These are phyloP conservation scores for Keithomyces neogunnii DNA, from an alignment of 2,329 filamentous ascomycete species.

Conservation along the genomic window DNA sequence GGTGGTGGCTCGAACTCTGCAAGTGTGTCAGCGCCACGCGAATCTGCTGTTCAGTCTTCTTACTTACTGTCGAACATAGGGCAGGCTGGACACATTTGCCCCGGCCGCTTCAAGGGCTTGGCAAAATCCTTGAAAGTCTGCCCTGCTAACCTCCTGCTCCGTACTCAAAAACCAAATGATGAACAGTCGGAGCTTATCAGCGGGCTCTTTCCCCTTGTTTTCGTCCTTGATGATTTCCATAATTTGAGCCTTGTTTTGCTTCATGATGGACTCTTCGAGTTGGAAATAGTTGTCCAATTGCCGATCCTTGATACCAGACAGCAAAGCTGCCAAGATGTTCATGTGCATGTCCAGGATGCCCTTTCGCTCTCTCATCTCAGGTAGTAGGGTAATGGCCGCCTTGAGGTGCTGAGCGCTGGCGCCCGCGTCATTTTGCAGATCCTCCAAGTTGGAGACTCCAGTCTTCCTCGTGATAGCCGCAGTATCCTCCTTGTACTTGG, in stretches of 20 bases:
- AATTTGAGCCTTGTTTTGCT: slow-evolving; percentile 83
- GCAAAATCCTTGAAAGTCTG: slow-evolving; percentile 80
- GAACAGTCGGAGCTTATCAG: slow-evolving; percentile 88
- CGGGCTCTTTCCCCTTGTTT: slow-evolving; percentile 72
- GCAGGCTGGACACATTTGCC: slow-evolving; percentile 66
- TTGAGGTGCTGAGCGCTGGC: slow-evolving; percentile 91
- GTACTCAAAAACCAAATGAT: slow-evolving; percentile 96
- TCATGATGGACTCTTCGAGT: slow-evolving; percentile 84
- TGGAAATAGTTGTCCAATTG: slow-evolving; percentile 96
- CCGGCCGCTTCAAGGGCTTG: slow-evolving; percentile 71
- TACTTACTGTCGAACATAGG: slow-evolving; percentile 77
- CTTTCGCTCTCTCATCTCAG: slow-evolving; percentile 87
- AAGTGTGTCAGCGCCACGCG: slow-evolving; percentile 14
- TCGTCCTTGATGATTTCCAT: slow-evolving; percentile 76
- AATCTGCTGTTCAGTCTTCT: not conserved
- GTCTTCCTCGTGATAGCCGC: slow-evolving; percentile 93
- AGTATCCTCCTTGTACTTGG: slow-evolving; percentile 91
- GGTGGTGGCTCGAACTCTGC: slow-evolving; percentile 80
- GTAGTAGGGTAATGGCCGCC: slow-evolving; percentile 85
- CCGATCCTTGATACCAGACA: slow-evolving; percentile 80
- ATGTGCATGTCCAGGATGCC: slow-evolving; percentile 96
- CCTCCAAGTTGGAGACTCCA: slow-evolving; percentile 84
- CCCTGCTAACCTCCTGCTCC: slow-evolving; percentile 74
- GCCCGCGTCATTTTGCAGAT: slow-evolving; percentile 81
- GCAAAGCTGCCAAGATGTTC: slow-evolving; percentile 79